Conservation (phyloP, 306 rosid genomes). For the Prunus fruticosa region DNA sequence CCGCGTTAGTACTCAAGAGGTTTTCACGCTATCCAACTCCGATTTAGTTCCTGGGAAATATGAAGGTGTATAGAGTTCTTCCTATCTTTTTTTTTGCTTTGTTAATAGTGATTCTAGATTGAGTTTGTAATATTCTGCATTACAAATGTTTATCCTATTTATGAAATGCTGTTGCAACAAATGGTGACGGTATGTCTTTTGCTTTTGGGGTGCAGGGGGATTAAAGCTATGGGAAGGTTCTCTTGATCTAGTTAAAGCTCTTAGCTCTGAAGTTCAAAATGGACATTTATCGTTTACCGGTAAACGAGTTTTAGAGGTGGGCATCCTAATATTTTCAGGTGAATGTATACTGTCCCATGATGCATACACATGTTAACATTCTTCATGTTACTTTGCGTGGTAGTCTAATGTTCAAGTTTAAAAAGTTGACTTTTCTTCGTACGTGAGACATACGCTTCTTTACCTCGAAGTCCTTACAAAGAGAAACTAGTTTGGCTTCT, state of each 20-base stretch:
- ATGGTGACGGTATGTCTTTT: background rate
- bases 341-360: constrained; percentile 18
- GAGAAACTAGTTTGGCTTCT: background rate
- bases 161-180: background rate
- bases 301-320: constrained; percentile 86
- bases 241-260: constrained; percentile 75
- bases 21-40: constrained; percentile 82
- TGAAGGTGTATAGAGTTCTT: constrained; percentile 52
- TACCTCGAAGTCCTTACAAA: background rate
- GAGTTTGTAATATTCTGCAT: background rate
- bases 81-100: constrained; percentile 17
- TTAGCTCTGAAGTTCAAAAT: constrained; percentile 46
- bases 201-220: constrained; percentile 57
- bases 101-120: background rate
- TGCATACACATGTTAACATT: background rate
- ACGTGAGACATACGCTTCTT: background rate
- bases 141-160: background rate
- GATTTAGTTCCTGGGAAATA: constrained; percentile 93
- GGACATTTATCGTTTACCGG: constrained; percentile 48
- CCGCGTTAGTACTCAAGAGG: constrained; percentile 73
- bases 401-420: background rate
- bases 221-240: constrained; percentile 95
- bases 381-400: background rate
- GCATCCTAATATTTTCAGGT: constrained; percentile 30
- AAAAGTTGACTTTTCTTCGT: background rate